Evolutionary conservation across 2,329 filamentous ascomycete genomes (phyloP).

Genomic region (Clonostachys rosea): DNA sequence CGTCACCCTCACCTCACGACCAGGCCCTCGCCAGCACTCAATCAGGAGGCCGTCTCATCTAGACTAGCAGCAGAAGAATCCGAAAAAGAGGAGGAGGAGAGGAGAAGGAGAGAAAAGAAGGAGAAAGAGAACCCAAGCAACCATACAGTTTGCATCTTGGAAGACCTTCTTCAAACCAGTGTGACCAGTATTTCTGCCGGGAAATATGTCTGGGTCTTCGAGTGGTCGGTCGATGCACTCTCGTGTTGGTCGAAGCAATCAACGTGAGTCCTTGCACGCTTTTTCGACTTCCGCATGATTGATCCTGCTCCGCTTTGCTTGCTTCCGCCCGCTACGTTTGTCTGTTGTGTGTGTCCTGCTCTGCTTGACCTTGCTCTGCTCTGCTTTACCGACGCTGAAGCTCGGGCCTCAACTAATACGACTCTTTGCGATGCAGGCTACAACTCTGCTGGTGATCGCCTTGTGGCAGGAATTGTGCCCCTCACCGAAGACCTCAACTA

Average conservation of each 20-base stretch:
- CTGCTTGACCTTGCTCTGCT: constrained; percentile 5
- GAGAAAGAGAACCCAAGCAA: no score
- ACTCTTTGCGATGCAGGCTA: constrained; percentile 59
- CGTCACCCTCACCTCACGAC: no score
- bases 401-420: no score
- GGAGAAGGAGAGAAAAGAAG: no score
- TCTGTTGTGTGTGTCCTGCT: not conserved
- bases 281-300: not conserved
- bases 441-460: constrained; percentile 83
- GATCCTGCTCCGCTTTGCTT: not conserved
- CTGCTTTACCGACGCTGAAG: not conserved
- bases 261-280: constrained; percentile 60
- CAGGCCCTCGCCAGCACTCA: no score
- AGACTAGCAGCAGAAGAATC: no score
- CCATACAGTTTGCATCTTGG: no score
- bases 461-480: constrained; percentile 92
- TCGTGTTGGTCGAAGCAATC: constrained; percentile 71
- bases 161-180: no score
- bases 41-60: no score
- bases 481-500: constrained; percentile 80
- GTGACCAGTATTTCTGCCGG: no score
- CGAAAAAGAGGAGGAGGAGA: no score
- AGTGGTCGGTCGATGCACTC: constrained; percentile 62
- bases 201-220: constrained; percentile 27
- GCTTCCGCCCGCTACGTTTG: constrained; percentile 1